Evolutionary conservation across 495 filamentous ascomycete genomes (phyloP).

Genomic region (Echria macrotheca): DNA sequence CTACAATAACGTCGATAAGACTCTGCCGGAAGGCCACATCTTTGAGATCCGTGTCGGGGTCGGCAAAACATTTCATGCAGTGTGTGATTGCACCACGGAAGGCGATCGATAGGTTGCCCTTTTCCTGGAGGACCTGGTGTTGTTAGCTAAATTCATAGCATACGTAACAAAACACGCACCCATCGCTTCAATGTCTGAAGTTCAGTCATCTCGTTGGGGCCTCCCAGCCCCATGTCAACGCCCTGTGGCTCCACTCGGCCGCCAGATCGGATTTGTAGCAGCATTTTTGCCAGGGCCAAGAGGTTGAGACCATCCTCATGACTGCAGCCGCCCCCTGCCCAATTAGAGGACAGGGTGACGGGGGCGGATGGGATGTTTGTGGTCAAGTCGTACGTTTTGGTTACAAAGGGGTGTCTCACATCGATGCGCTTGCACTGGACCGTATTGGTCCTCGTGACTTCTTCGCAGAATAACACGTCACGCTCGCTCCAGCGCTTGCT

Average conservation of each 20-base stretch:
- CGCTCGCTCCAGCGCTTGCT: not conserved
- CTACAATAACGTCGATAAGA: not conserved
- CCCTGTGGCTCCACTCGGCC: not conserved
- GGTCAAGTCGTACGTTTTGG: not conserved
- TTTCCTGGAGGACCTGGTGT: not conserved
- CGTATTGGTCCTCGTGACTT: not conserved
- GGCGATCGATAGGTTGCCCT: conserved; percentile 1
- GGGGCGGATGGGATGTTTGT: too few species aligned
- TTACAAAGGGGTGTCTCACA: not conserved
- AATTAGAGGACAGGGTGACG: too few species aligned
- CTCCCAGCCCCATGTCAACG: not conserved
- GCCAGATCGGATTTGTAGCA: not conserved
- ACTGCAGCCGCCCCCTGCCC: not conserved
- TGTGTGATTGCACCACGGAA: not conserved
- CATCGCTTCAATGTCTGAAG: not conserved
- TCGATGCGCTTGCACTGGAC: not conserved
- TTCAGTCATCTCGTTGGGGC: not conserved
- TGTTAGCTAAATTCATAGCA: not conserved
- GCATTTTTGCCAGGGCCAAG: not conserved
- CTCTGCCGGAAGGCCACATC: not conserved
- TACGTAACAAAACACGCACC: not conserved
- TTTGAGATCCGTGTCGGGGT: not conserved
- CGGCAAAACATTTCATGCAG: conserved; percentile 5
- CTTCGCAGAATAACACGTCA: not conserved
- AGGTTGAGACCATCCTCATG: not conserved